Evolutionary conservation across 345 rosid genomes (phyloP).

Genomic region (Erucastrum elatum): DNA sequence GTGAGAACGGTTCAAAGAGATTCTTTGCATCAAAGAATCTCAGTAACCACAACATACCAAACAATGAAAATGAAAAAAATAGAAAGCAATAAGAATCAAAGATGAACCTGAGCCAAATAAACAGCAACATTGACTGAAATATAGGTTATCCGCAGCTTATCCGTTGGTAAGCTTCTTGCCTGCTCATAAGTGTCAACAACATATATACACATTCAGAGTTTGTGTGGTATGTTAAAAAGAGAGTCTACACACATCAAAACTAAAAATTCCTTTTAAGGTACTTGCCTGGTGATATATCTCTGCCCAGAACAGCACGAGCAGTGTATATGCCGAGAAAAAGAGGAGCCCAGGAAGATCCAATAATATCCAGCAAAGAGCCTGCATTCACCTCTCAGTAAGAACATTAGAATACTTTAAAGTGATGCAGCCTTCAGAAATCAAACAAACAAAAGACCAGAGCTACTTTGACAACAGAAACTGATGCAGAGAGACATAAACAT

Average conservation of each 20-base stretch:
- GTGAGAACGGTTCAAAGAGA: no score
- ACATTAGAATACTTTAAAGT: slow-evolving; percentile 14
- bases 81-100: slow-evolving; percentile 6
- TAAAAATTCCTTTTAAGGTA: background rate
- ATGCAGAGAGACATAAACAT: background rate
- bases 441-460: background rate
- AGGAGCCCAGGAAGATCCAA: slow-evolving; percentile 90
- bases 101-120: slow-evolving; percentile 76
- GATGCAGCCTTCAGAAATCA: slow-evolving; percentile 5
- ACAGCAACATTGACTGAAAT: slow-evolving; percentile 60
- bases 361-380: slow-evolving; percentile 67
- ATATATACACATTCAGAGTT: slow-evolving; percentile 34
- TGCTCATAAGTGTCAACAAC: slow-evolving; percentile 41
- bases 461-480: background rate
- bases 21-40: background rate
- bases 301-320: slow-evolving; percentile 97
- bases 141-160: slow-evolving; percentile 72
- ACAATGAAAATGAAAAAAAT: background rate
- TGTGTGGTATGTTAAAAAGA: background rate
- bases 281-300: slow-evolving; percentile 99
- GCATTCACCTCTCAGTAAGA: slow-evolving; percentile 29
- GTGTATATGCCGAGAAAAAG: slow-evolving; percentile 90
- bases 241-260: no score
- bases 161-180: slow-evolving; percentile 98
- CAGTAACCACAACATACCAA: no score